phyloP scores from a whole-genome alignment of 129 eudicot genomes.

The Calendula officinalis region DNA sequence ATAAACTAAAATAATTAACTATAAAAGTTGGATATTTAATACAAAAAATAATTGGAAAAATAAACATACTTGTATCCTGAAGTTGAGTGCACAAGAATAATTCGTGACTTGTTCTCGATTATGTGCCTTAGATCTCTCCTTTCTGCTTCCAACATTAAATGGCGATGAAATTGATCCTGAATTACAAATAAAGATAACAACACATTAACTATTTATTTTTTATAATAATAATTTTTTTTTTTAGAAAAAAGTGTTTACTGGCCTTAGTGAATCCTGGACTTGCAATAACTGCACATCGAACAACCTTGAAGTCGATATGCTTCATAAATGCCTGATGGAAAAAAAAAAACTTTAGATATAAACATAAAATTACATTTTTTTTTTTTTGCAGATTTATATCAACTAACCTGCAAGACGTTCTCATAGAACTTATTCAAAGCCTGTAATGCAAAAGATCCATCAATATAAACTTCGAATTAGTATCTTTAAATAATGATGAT shows the following conservation, averaged over 20 bases:
- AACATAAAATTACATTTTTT: neutral
- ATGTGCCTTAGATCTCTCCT: conserved; percentile 76
- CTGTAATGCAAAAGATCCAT: neutral
- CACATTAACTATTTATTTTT: too few species aligned
- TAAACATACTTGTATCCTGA: conserved; percentile 92
- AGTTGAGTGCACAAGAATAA: conserved; percentile 84
- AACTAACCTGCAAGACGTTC: conserved; percentile 38
- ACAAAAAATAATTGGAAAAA: neutral
- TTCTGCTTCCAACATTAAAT: conserved; percentile 91
- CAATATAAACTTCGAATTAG: neutral
- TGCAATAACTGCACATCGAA: conserved; percentile 89
- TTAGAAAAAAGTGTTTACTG: too few species aligned
- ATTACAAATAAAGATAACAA: conserved; percentile 5
- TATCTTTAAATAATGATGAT: neutral
- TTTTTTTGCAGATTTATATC: neutral
- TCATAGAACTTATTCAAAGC: conserved; percentile 31
- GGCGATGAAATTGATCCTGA: conserved; percentile 92
- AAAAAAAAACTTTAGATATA: neutral
- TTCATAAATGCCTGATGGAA: conserved; percentile 64
- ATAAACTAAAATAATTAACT: neutral
- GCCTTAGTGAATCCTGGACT: conserved; percentile 90
- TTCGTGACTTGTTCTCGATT: conserved; percentile 94
- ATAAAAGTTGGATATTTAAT: conserved; percentile 12
- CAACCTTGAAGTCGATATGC: conserved; percentile 69
- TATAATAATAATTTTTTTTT: too few species aligned